Evolutionary conservation across 1,284 basidiomycete species (phyloP).

Genomic region (Puccinia polysora): DNA sequence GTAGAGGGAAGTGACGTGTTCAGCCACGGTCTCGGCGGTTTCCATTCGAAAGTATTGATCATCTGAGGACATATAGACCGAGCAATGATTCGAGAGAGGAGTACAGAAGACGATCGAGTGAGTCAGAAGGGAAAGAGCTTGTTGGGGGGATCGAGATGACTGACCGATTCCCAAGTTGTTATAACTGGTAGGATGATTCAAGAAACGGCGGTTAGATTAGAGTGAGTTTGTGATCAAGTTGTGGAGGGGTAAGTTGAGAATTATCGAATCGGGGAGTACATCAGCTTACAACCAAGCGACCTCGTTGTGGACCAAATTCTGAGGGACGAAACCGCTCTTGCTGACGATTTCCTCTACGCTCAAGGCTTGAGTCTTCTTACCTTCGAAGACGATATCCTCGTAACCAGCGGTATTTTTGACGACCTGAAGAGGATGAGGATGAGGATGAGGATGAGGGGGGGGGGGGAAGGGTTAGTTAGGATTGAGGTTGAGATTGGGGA

Average conservation of each 20-base stretch:
- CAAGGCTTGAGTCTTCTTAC: conserved; percentile 53
- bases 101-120: not conserved
- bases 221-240: conserved; percentile 1
- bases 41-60: conserved; percentile 54
- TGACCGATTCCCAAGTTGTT: conserved; percentile 43
- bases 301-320: conserved; percentile 51
- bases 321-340: conserved; percentile 52
- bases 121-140: not conserved
- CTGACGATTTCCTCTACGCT: conserved; percentile 51
- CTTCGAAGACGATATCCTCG: conserved; percentile 51
- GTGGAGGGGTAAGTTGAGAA: too few species aligned
- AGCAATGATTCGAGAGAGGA: not conserved
- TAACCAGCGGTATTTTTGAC: conserved; percentile 48
- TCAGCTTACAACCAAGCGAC: conserved; percentile 54
- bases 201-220: not conserved
- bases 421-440: too few species aligned
- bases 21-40: conserved; percentile 51
- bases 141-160: conserved; percentile 1
- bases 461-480: too few species aligned
- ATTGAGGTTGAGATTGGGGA: not conserved
- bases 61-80: conserved; percentile 46
- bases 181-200: conserved; percentile 31
- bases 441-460: not conserved
- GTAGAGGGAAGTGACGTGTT: conserved; percentile 67
- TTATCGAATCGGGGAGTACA: too few species aligned